Percentiles rank a stretch among this genome's conserved stretches.
phyloP scores from a whole-genome alignment of 2,329 filamentous ascomycete species.

The Paraphoma sp. region DNA sequence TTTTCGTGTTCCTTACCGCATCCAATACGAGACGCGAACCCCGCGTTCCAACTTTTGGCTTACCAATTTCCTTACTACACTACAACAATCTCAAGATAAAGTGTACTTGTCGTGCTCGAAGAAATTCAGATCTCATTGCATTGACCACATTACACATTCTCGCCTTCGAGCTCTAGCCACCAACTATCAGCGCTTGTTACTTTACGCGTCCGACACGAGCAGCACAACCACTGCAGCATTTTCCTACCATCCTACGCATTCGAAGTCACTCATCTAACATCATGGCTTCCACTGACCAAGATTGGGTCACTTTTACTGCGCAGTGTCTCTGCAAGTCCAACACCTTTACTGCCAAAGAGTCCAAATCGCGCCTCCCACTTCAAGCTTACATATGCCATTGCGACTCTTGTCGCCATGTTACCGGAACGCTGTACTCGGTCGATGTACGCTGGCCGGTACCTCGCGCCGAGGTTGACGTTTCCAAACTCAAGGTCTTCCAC shows the following conservation, averaged over 20 bases:
- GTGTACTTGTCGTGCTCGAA: too few relatives aligned
- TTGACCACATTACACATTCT: too few relatives aligned
- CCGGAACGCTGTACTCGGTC: constrained; percentile 52
- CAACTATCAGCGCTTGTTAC: too few relatives aligned
- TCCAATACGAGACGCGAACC: constrained; percentile 12
- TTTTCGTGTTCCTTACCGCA: constrained; percentile 11
- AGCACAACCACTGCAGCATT: background rate
- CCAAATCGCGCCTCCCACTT: constrained; percentile 51
- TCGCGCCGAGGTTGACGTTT: constrained; percentile 33
- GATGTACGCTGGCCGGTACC: constrained; percentile 49
- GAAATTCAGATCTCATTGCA: too few relatives aligned
- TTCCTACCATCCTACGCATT: background rate
- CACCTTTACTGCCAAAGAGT: constrained; percentile 47
- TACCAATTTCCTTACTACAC: constrained; percentile 11
- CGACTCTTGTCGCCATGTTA: constrained; percentile 56
- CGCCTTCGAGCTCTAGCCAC: too few relatives aligned
- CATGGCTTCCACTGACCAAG: constrained; percentile 18
- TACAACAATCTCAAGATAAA: background rate
- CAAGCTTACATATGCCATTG: constrained; percentile 57
- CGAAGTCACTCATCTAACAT: background rate
- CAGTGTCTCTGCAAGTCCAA: constrained; percentile 57
- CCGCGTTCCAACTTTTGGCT: constrained; percentile 14
- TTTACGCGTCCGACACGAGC: too few relatives aligned
- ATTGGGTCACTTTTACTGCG: constrained; percentile 39
- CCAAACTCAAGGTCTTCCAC: constrained; percentile 45